These are phyloP conservation scores for Penicillium subrubescens DNA, from an alignment of 495 filamentous ascomycete species.

Conservation along the genomic window DNA sequence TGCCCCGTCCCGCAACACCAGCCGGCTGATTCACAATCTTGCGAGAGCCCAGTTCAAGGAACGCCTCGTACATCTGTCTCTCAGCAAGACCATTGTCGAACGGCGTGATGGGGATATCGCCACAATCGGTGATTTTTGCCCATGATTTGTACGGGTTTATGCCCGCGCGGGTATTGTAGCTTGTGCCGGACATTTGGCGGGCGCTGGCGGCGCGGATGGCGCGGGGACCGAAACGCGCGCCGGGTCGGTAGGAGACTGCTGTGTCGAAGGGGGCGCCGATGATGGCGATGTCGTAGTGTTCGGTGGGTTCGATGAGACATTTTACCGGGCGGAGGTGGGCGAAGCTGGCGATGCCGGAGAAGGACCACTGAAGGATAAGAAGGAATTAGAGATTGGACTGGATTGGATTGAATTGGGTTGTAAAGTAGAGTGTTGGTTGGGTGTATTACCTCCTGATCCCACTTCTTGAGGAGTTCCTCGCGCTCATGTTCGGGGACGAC, in stretches of 20 bases:
- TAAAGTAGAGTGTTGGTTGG: neutral
- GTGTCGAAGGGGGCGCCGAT: slow-evolving; percentile 87
- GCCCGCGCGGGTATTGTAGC: slow-evolving; percentile 75
- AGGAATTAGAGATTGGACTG: neutral
- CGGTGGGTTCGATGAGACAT: slow-evolving; percentile 68
- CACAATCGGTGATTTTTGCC: slow-evolving; percentile 77
- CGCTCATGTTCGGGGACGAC: slow-evolving; percentile 43
- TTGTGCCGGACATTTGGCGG: slow-evolving; percentile 69
- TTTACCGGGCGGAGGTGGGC: slow-evolving; percentile 75
- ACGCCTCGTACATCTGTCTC: slow-evolving; percentile 76
- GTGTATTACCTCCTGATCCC: slow-evolving; percentile 51
- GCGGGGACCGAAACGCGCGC: slow-evolving; percentile 79
- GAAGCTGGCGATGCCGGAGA: slow-evolving; percentile 78
- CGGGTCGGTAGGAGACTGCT: slow-evolving; percentile 76
- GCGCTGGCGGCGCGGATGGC: slow-evolving; percentile 79
- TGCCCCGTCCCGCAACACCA: slow-evolving; percentile 31
- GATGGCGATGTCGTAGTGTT: slow-evolving; percentile 75
- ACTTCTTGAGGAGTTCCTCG: slow-evolving; percentile 53
- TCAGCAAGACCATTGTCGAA: slow-evolving; percentile 77
- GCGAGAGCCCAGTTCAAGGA: slow-evolving; percentile 62
- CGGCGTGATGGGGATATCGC: slow-evolving; percentile 79
- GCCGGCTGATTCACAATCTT: slow-evolving; percentile 32
- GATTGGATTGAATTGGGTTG: neutral
- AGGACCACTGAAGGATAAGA: slow-evolving; percentile 59
- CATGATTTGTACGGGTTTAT: slow-evolving; percentile 78